Evolutionary conservation across 2,329 filamentous ascomycete species (phyloP).

Genomic region (Thelonectria olida): DNA sequence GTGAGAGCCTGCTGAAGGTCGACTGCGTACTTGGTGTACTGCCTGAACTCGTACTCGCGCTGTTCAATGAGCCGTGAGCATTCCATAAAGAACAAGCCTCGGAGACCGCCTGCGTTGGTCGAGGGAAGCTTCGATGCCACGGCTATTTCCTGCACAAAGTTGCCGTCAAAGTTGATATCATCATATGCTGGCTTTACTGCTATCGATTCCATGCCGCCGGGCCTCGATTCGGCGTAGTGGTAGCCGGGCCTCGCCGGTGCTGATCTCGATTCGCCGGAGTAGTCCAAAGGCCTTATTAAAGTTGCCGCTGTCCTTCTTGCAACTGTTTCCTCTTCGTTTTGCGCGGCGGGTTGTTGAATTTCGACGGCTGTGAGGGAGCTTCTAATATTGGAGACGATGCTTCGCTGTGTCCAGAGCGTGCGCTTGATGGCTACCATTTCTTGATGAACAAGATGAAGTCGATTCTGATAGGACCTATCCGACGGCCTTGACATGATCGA

Average conservation of each 20-base stretch:
- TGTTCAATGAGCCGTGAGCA: constrained; percentile 49
- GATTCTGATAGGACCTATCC: constrained; percentile 52
- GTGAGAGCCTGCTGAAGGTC: constrained; percentile 42
- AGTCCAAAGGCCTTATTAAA: too few species aligned
- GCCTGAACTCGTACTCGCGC: constrained; percentile 46
- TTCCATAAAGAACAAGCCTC: constrained; percentile 51
- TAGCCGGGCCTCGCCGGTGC: background rate
- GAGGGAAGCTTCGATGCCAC: constrained; percentile 46
- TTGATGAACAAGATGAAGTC: constrained; percentile 51
- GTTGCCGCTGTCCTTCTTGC: too few species aligned
- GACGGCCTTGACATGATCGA: constrained; percentile 51
- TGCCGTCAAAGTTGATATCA: constrained; percentile 35
- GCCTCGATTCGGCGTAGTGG: background rate
- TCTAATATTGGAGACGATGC: constrained; percentile 42
- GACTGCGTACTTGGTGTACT: constrained; percentile 42
- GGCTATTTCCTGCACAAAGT: constrained; percentile 39
- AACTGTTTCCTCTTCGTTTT: constrained; percentile 18
- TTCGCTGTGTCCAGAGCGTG: constrained; percentile 46
- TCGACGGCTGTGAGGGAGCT: constrained; percentile 31
- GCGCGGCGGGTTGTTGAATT: constrained; percentile 23
- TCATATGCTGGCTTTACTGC: constrained; percentile 22
- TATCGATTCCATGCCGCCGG: background rate
- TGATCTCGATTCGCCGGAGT: background rate
- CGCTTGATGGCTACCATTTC: constrained; percentile 51
- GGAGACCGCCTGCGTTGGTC: constrained; percentile 49